Base-by-base conservation (phyloP, 805 yeast genomes). In the Blastobotrys mokoenaii region DNA sequence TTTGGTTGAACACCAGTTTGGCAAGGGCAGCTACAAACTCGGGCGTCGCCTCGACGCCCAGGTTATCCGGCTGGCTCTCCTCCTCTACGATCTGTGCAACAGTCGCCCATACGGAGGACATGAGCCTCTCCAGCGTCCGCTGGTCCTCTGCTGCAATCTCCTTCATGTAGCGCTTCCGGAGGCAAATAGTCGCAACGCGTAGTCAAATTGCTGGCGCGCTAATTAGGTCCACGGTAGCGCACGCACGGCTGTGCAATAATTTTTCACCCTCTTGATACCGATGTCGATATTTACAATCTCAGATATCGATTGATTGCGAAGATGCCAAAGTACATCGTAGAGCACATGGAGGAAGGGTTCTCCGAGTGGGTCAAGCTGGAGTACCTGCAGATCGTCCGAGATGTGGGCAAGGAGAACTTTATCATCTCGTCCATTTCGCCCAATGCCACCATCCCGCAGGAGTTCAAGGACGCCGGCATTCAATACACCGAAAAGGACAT, bases 301-400 rank as follows among this genome's bases (percentile, higher is more conserved):
- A n/a, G n/a, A n/a, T n/a, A n/a, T n/a, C n/a, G n/a, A n/a, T n/a
- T n/a, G n/a, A n/a, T n/a, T n/a, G n/a, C n/a, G 8, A 22, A 22
- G 4, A 22, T 22, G 12, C 45, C 45, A 14, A 87, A 86, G 65
- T 90, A 88, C 71, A 78, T 93, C 44, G 88, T 90, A 43, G 98
- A 90, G 65, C 98, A 90, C 62, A 90, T 90, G 97, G 98, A 90
- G 65, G 84, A 79, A 49, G 97, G 96, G 1, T 87, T 90, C 73
- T 86, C 96, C 52, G 93, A 84, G 53, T 90, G 98, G 98, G 97
- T 90, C 37, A 74, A 77, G 25, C 71, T 93, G 4, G 98, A 90
- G 58, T 90, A 90, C 64, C 66, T 77, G 22, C 86, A 84, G 56
- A 89, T 90, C 48, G 77, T 88, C 40, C 70, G 76, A 45, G 97